Conservation (phyloP, 768 basidiomycete genomes). For the Mycena sanguinolenta region DNA sequence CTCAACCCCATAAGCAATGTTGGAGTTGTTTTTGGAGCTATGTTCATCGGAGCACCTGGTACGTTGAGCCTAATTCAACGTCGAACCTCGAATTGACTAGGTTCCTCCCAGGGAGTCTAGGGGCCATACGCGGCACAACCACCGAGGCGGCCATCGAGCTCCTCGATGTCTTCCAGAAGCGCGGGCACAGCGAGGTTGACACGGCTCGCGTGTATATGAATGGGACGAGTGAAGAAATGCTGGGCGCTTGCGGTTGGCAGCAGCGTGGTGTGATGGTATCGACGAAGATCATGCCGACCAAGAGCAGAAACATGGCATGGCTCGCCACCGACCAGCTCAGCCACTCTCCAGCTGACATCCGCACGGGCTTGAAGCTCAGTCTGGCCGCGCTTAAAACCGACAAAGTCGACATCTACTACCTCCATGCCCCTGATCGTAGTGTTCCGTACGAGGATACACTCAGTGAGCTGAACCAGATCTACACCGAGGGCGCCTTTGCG, state of each 20-base stretch:
- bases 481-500: slow-evolving; percentile 58
- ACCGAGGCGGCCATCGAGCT: slow-evolving; percentile 35
- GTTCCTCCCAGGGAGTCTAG: not conserved
- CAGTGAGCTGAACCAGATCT: slow-evolving; percentile 53
- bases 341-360: slow-evolving; percentile 23
- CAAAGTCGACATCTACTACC: slow-evolving; percentile 49
- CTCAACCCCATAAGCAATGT: slow-evolving; percentile 5
- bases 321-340: not conserved
- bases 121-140: not conserved
- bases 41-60: slow-evolving; percentile 1
- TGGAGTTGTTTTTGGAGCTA: slow-evolving; percentile 10
- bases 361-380: slow-evolving; percentile 49
- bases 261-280: slow-evolving; percentile 58
- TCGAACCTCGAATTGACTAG: not conserved
- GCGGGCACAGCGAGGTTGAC: slow-evolving; percentile 60
- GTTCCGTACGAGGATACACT: slow-evolving; percentile 62
- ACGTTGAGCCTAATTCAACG: not conserved
- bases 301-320: slow-evolving; percentile 11
- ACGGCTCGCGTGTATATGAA: slow-evolving; percentile 26
- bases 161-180: slow-evolving; percentile 59
- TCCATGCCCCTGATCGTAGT: slow-evolving; percentile 62
- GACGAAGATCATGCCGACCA: slow-evolving; percentile 60
- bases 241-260: slow-evolving; percentile 42
- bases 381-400: slow-evolving; percentile 59
- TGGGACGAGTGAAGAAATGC: slow-evolving; percentile 44